A percentile compares a stretch with the other conserved stretches of the same genome.
Conservation (phyloP, 2,329 filamentous ascomycete genomes). For the Talaromyces islandicus region DNA sequence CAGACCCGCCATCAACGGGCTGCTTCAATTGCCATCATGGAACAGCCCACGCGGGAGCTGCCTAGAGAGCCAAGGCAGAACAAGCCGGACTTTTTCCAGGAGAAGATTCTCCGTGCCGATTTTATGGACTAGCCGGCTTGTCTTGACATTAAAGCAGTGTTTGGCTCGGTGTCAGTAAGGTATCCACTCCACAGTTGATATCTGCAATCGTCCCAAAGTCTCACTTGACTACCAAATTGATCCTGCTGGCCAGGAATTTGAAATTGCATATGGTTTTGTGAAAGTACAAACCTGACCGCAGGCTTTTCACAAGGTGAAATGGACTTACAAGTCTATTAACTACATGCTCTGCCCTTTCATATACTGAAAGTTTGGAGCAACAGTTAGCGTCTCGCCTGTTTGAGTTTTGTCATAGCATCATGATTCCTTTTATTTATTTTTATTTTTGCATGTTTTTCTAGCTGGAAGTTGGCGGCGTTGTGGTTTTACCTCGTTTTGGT, state of each 20-base stretch:
- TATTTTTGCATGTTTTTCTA: neutral
- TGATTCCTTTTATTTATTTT: neutral
- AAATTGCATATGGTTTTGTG: neutral
- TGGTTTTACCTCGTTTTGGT: neutral
- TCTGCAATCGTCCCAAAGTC: neutral
- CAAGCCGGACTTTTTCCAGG: conserved; percentile 91
- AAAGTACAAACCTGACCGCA: neutral
- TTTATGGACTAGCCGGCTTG: conserved; percentile 74
- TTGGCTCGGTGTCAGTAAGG: neutral
- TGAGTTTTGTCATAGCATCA: neutral
- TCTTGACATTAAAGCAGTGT: neutral
- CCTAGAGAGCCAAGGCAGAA: conserved; percentile 45
- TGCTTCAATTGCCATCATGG: conserved; percentile 48
- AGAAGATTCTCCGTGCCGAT: conserved; percentile 94
- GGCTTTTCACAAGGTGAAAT: neutral
- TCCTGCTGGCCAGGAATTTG: neutral
- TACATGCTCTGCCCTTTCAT: neutral
- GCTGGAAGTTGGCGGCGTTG: neutral
- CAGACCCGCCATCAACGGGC: conserved; percentile 38
- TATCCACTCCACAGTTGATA: neutral
- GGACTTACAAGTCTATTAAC: neutral
- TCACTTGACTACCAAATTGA: neutral
- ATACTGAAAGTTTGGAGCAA: neutral
- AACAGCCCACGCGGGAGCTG: conserved; percentile 45
- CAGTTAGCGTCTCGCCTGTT: neutral